These are phyloP conservation scores for Bretschneidera sinensis DNA, from an alignment of 345 rosid genomes.

Conservation along the genomic window DNA sequence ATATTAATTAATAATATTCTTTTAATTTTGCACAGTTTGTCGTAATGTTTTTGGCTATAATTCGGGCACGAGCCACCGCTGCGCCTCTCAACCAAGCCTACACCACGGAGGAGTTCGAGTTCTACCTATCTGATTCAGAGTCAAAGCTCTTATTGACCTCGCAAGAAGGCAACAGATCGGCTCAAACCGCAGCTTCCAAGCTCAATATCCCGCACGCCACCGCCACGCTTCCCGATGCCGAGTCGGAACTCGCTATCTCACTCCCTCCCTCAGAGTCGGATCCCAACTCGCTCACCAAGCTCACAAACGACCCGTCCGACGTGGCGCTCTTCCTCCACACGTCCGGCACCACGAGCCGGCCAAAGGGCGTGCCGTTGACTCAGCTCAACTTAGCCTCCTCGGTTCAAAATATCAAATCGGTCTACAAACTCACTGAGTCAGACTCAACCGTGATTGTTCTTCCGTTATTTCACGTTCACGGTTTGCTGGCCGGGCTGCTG, in stretches of 20 bases:
- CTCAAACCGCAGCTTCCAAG: conserved; percentile 48
- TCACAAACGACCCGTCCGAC: conserved; percentile 42
- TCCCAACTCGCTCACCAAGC: conserved; percentile 13
- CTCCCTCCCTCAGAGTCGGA: conserved; percentile 18
- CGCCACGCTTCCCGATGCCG: conserved; percentile 33
- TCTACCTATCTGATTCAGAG: conserved; percentile 64
- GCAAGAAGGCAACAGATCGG: conserved; percentile 35
- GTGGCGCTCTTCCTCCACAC: conserved; percentile 65
- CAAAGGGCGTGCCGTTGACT: conserved; percentile 76
- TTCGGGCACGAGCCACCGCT: conserved; percentile 58
- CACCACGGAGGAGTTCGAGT: conserved; percentile 71
- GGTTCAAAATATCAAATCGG: conserved; percentile 50
- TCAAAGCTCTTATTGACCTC: conserved; percentile 48
- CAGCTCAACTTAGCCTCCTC: conserved; percentile 62
- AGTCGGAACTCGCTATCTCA: too few species aligned
- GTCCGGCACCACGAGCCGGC: conserved; percentile 78
- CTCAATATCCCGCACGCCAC: conserved; percentile 39
- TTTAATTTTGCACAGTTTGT: conserved; percentile 1
- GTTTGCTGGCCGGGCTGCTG: conserved; percentile 50
- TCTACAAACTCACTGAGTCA: conserved; percentile 44
- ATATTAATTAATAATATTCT: too few species aligned
- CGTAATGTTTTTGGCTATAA: conserved; percentile 57
- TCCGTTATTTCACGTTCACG: conserved; percentile 70
- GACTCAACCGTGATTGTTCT: conserved; percentile 66
- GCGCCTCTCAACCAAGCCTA: conserved; percentile 62